Evolutionary conservation across 768 basidiomycete species (phyloP), one percentile per base, ranked within the genome.

Genomic region (Steccherinum ochraceum): DNA sequence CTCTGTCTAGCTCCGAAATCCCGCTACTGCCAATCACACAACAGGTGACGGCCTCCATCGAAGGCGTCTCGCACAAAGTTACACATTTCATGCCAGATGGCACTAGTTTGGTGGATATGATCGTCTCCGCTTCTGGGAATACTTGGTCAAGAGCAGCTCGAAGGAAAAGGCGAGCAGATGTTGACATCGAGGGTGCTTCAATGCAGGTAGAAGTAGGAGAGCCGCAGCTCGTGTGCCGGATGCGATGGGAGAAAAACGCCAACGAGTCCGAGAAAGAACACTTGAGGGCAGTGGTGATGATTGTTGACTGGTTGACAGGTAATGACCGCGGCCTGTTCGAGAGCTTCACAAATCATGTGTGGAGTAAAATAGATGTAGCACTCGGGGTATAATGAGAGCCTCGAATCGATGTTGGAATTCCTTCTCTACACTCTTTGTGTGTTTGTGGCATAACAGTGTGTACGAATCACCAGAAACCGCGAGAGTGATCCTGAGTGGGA

Each of bases 101-200:
- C 7, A 16, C 7, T 16, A 7, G 7, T 7, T 7, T 35, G 7
- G 30, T 16, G n/a, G 52, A 49, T 44, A 54, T 50, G 26, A 48
- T 39, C 12, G 58, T 43, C 50, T 39, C 45, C 20, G 47, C 52
- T n/a, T 43, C 54, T 4, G 56, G 63, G n/a, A 69, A 84, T 52
- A 81, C 80, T 1, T 89, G 88, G 89, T 83, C 86, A 0, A 75
- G 88, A 11, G 72, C 75, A 7, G 86, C 81, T 2, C 72, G 86
- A 16, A 68, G 83, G 58, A 75, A 73, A 58, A 72, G n/a, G n/a
- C n/a, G n/a, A 72, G 54, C 61, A 57, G 10, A 40, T 52, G 26
- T 54, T 51, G 24, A 46, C 40, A 12, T 24, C 40, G 12, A 46
- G 51, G 16, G 46, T 24, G 26, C 27, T 26, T 52, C 49, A 19